Conservation (phyloP, 352 stramenopile species). For the Pythium dissimile region DNA sequence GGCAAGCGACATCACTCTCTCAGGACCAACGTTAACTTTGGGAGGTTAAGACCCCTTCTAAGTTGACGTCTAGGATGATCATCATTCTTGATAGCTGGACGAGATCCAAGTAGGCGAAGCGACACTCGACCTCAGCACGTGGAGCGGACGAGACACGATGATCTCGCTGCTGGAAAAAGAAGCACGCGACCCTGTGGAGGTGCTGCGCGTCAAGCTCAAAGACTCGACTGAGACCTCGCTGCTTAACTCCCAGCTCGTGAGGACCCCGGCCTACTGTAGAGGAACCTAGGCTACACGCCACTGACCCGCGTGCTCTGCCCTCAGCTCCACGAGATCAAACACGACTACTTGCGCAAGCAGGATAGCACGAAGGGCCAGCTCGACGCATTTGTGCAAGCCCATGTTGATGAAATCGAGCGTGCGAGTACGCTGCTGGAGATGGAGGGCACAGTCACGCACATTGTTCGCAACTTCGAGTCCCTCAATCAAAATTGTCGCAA, state of each 20-base stretch:
- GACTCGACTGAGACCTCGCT: conserved; percentile 78
- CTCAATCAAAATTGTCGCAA: conserved; percentile 60
- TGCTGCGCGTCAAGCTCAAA: conserved; percentile 79
- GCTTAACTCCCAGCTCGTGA: conserved; percentile 76
- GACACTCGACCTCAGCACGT: background rate
- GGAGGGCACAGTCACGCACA: conserved; percentile 55
- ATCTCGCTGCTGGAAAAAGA: conserved; percentile 84
- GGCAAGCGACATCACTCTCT: background rate
- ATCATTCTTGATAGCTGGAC: conserved; percentile 4
- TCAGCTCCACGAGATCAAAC: conserved; percentile 83
- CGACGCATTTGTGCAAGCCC: conserved; percentile 63
- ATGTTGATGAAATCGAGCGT: conserved; percentile 84
- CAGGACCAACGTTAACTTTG: background rate
- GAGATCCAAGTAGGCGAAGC: background rate
- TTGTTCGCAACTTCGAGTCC: conserved; percentile 54
- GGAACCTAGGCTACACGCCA: too few relatives aligned
- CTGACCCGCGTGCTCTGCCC: background rate
- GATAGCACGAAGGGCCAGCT: conserved; percentile 73
- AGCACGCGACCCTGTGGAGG: conserved; percentile 76
- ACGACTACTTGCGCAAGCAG: conserved; percentile 70
- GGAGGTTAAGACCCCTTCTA: background rate
- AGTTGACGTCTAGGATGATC: background rate
- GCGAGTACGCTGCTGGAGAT: conserved; percentile 68
- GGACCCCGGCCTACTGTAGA: too few relatives aligned
- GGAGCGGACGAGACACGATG: conserved; percentile 24